These are phyloP conservation scores for Ogataea sp. DNA, from an alignment of 805 yeast genomes.

Conservation along the genomic window DNA sequence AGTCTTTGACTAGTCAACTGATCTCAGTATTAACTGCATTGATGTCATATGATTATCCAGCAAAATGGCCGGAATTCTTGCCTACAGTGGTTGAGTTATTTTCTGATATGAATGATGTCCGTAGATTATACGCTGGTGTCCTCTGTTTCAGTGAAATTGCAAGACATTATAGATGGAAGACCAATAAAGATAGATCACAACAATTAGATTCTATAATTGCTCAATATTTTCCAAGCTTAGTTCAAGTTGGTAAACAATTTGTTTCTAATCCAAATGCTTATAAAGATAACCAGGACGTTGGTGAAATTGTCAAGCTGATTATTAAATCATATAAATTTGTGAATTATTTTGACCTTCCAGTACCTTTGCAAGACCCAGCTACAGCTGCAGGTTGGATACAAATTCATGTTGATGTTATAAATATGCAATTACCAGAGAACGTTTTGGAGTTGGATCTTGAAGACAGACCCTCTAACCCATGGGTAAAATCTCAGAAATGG, in stretches of 20 bases:
- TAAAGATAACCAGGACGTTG: constrained; percentile 25
- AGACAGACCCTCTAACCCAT: constrained; percentile 45
- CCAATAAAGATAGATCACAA: constrained; percentile 43
- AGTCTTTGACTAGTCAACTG: constrained; percentile 36
- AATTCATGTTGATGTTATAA: constrained; percentile 63
- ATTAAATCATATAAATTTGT: constrained; percentile 77
- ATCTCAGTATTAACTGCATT: constrained; percentile 46
- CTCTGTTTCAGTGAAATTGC: constrained; percentile 68
- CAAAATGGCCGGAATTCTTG: constrained; percentile 48
- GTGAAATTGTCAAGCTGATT: constrained; percentile 70
- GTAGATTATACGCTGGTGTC: constrained; percentile 54
- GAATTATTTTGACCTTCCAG: constrained; percentile 74
- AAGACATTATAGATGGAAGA: constrained; percentile 70
- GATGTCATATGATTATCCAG: constrained; percentile 32
- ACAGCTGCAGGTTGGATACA: constrained; percentile 60
- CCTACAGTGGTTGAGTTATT: constrained; percentile 41
- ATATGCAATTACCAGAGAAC: constrained; percentile 47
- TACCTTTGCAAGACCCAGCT: constrained; percentile 47
- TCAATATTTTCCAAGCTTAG: constrained; percentile 59
- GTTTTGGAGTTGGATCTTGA: constrained; percentile 43
- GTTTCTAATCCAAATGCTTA: constrained; percentile 27
- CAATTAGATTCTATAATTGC: constrained; percentile 52
- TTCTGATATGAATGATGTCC: constrained; percentile 31
- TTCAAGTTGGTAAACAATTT: constrained; percentile 55
- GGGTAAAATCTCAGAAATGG: constrained; percentile 85